Percentiles rank a stretch among this genome's conserved stretches.
These are phyloP conservation scores for Podochytrium sp. DNA, from an alignment of 192 early-diverging fungal species.

Conservation along the genomic window DNA sequence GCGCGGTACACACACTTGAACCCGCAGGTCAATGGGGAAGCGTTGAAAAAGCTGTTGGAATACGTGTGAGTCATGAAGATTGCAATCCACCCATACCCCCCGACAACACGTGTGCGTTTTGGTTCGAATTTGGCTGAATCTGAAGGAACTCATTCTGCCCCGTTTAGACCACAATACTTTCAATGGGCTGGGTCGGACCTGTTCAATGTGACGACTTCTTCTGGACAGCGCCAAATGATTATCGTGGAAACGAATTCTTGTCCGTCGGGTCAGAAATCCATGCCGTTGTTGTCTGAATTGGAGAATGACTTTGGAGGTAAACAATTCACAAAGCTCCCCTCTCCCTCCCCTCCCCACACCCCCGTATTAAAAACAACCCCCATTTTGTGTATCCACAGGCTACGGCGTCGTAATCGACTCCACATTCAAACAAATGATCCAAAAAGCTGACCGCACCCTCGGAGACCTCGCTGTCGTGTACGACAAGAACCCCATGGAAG, in stretches of 20 bases:
- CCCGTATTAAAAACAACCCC: not conserved
- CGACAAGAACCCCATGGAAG: constrained; percentile 90
- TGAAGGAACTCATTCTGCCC: too few relatives aligned
- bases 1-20: constrained; percentile 85
- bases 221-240: constrained; percentile 89
- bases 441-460: constrained; percentile 57
- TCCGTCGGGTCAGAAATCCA: constrained; percentile 89
- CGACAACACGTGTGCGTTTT: constrained; percentile 23
- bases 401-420: constrained; percentile 80
- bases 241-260: constrained; percentile 92
- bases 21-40: constrained; percentile 73
- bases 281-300: constrained; percentile 82
- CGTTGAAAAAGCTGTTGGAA: constrained; percentile 62
- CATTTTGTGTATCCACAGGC: constrained; percentile 55
- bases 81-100: too few relatives aligned
- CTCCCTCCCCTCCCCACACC: constrained; percentile 46
- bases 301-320: constrained; percentile 64
- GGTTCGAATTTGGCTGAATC: not conserved
- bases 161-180: constrained; percentile 78
- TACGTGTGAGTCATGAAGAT: constrained; percentile 36
- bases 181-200: constrained; percentile 89
- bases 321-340: constrained; percentile 61
- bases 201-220: constrained; percentile 76
- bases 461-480: constrained; percentile 84
- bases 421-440: constrained; percentile 75